Evolutionary conservation across 345 rosid species (phyloP), one percentile per base, ranked within the genome.

Genomic region (Brassica carinata): DNA sequence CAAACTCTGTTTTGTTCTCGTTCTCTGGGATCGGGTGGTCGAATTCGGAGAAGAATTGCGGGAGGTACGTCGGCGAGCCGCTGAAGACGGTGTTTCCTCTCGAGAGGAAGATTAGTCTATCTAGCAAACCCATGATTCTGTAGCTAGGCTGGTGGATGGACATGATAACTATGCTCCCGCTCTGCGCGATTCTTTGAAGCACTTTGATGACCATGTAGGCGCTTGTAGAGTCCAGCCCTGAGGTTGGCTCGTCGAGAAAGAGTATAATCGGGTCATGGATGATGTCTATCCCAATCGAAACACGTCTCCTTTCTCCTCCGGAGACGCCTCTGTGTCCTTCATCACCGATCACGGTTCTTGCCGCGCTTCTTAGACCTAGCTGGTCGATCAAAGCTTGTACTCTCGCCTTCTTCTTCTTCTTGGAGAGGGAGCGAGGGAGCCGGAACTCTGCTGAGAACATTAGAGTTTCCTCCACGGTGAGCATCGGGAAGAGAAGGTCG

Each of bases 141-240:
- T 86, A 90, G 76, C 99, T 96, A 8, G 99, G 99, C 80, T 96
- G 99, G 75, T 96, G 99, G 11, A 96, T 80, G 0, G 99, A 89
- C 97, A 96, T 91, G 70, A 96, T 90, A 17, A 96, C 98, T 17
- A 96, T 90, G 73, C 99, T 92, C 0, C 99, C 98, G 27, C 92
- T 89, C 72, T 87, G 91, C 1, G 99, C 97, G 43, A 96, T 96
- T 64, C 94, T 80, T 72, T 92, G 96, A 80, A 96, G 72, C 3
- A 96, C 99, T 74, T 93, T 96, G 18, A 93, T 94, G 19, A 96
- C 99, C 98, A 93, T 91, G 34, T 84, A 95, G 0, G 99, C 98
- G 2, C 98, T 95, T 0, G 99, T 95, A 1, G 99, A 95, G 73
- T 95, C 99, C 13, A 95, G 85, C 1, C 99, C 99, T 0, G 99